These are phyloP conservation scores for Ogataea glucozyma DNA, from an alignment of 805 yeast genomes.

Conservation along the genomic window DNA sequence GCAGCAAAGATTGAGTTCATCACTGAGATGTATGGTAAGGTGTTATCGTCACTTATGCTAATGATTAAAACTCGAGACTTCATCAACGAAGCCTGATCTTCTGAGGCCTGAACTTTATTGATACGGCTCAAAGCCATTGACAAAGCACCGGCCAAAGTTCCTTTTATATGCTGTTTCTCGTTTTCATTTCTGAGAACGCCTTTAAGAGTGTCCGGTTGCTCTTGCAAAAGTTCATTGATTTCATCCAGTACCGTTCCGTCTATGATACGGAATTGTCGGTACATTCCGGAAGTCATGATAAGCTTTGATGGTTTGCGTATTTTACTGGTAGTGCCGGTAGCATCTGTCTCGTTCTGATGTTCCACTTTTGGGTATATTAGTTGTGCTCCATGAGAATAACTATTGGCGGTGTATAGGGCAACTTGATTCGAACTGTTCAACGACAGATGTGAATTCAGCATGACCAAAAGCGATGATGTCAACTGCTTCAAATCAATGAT, in stretches of 20 bases:
- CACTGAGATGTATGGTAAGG: conserved; percentile 82
- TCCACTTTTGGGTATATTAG: conserved; percentile 62
- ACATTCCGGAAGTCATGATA: conserved; percentile 63
- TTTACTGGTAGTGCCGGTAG: conserved; percentile 4
- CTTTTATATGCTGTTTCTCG: conserved; percentile 37
- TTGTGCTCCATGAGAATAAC: conserved; percentile 55
- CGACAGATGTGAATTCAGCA: conserved; percentile 85
- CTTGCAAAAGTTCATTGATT: conserved; percentile 48
- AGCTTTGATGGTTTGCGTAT: conserved; percentile 16
- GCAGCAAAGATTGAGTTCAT: conserved; percentile 97
- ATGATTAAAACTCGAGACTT: conserved; percentile 67
- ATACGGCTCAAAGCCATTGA: conserved; percentile 81
- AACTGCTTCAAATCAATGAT: conserved; percentile 57
- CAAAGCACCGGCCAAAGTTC: conserved; percentile 73
- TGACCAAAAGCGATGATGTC: conserved; percentile 66
- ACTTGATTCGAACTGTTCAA: conserved; percentile 82
- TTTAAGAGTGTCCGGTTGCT: conserved; percentile 28
- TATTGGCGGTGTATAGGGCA: conserved; percentile 75
- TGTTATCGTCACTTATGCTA: conserved; percentile 70
- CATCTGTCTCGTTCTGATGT: conserved; percentile 13
- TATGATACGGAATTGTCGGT: conserved; percentile 77
- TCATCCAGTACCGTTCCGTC: conserved; percentile 71
- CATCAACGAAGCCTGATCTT: conserved; percentile 44
- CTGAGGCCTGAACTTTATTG: conserved; percentile 59
- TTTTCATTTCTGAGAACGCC: conserved; percentile 23